These are phyloP conservation scores for Ustilago loliicola DNA, from an alignment of 1,284 basidiomycete genomes.

Conservation along the genomic window DNA sequence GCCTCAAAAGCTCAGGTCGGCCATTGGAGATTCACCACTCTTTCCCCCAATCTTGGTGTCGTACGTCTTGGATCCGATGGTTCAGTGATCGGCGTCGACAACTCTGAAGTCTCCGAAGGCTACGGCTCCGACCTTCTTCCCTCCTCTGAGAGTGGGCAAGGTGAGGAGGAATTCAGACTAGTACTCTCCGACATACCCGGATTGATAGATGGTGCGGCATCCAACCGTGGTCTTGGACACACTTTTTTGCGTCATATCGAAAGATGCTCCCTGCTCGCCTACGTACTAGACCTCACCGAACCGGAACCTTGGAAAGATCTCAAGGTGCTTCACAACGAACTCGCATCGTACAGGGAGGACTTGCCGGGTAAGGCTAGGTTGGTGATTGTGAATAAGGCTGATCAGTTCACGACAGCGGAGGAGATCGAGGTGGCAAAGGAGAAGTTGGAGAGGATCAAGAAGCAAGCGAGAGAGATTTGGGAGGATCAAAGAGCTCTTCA, in stretches of 20 bases:
- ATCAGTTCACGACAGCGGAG: constrained; percentile 69
- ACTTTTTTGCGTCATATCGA: constrained; percentile 94
- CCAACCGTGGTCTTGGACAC: constrained; percentile 92
- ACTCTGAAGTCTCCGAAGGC: constrained; percentile 38
- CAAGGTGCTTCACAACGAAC: constrained; percentile 79
- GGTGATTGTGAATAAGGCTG: constrained; percentile 95
- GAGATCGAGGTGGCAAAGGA: constrained; percentile 33
- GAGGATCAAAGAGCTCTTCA: constrained; percentile 21
- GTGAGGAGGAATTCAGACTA: constrained; percentile 81
- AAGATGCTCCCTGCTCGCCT: constrained; percentile 87
- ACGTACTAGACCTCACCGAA: constrained; percentile 88
- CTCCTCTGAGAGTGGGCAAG: constrained; percentile 31
- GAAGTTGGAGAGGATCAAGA: constrained; percentile 31
- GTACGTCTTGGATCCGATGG: constrained; percentile 82
- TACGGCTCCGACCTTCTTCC: constrained; percentile 18
- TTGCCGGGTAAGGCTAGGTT: constrained; percentile 76
- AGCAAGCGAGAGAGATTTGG: constrained; percentile 19
- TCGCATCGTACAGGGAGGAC: constrained; percentile 84
- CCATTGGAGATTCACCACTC: constrained; percentile 91
- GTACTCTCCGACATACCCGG: constrained; percentile 98
- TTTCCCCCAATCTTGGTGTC: constrained; percentile 95
- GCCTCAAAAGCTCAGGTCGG: constrained; percentile 87
- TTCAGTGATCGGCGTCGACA: constrained; percentile 41
- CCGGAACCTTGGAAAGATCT: constrained; percentile 78
- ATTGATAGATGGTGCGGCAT: constrained; percentile 84